Evolutionary conservation across 2,329 filamentous ascomycete species (phyloP).

Genomic region (Calonectria henricotiae): DNA sequence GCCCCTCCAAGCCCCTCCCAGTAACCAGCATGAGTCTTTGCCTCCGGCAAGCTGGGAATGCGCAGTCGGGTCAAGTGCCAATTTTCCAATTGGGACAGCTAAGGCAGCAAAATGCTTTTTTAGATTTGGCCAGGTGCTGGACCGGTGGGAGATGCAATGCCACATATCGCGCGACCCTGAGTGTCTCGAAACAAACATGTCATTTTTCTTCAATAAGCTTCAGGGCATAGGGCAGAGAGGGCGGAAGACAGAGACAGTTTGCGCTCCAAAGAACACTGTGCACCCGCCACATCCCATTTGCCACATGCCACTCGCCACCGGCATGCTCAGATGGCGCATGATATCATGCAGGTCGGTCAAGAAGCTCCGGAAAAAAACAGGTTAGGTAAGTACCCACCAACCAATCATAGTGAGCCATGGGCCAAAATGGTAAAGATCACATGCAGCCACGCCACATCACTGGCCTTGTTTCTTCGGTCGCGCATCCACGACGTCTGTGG

Average conservation of each 20-base stretch:
- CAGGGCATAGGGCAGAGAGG: background rate
- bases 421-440: background rate
- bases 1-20: conserved; percentile 19
- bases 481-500: conserved; percentile 19
- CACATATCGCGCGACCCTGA: conserved; percentile 10
- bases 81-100: conserved; percentile 16
- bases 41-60: conserved; percentile 19
- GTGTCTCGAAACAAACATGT: conserved; percentile 1
- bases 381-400: conserved; percentile 8
- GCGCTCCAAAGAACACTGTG: conserved; percentile 35
- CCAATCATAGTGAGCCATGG: conserved; percentile 9
- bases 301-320: conserved; percentile 32
- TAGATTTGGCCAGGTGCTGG: conserved; percentile 9
- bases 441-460: conserved; percentile 16
- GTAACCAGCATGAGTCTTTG: conserved; percentile 9
- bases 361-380: conserved; percentile 41
- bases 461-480: conserved; percentile 2
- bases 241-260: conserved; percentile 18
- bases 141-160: background rate
- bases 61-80: background rate
- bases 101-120: background rate
- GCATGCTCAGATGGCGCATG: conserved; percentile 31
- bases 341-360: conserved; percentile 47
- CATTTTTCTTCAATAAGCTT: background rate
- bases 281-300: conserved; percentile 41